These are phyloP conservation scores for Pythium pectinolyticum DNA, from an alignment of 352 stramenopile species.

Conservation along the genomic window DNA sequence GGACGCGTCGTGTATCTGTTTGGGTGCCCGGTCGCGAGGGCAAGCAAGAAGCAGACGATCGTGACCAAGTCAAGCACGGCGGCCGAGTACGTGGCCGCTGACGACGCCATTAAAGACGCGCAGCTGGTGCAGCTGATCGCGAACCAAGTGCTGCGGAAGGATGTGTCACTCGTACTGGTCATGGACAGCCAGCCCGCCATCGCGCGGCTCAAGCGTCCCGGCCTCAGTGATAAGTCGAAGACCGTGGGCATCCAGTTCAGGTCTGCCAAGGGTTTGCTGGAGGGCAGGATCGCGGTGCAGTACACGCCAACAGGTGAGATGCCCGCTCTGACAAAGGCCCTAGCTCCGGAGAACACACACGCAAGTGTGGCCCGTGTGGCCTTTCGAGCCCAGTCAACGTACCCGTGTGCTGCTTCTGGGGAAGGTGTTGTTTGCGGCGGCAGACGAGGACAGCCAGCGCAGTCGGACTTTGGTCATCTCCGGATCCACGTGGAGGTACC, in stretches of 20 bases:
- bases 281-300: not conserved
- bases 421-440: too few species aligned
- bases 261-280: not conserved
- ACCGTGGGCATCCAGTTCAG: constrained; percentile 8
- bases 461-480: too few species aligned
- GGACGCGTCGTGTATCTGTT: constrained; percentile 12
- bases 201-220: not conserved
- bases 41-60: constrained; percentile 20
- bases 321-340: constrained; percentile 36
- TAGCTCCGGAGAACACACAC: too few species aligned
- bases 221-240: constrained; percentile 18
- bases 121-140: constrained; percentile 10
- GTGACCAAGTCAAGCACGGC: constrained; percentile 21
- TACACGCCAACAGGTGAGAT: not conserved
- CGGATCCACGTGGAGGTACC: too few species aligned
- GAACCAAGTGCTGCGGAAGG: not conserved
- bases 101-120: constrained; percentile 9
- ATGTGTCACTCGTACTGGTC: constrained; percentile 4
- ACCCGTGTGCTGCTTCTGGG: too few species aligned
- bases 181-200: constrained; percentile 27
- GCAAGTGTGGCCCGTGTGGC: too few species aligned
- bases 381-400: too few species aligned
- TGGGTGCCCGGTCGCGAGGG: constrained; percentile 12
- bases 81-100: constrained; percentile 19
- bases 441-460: too few species aligned